These are phyloP conservation scores for Gossypium davidsonii DNA, from an alignment of 441 rosid genomes.

Conservation along the genomic window DNA sequence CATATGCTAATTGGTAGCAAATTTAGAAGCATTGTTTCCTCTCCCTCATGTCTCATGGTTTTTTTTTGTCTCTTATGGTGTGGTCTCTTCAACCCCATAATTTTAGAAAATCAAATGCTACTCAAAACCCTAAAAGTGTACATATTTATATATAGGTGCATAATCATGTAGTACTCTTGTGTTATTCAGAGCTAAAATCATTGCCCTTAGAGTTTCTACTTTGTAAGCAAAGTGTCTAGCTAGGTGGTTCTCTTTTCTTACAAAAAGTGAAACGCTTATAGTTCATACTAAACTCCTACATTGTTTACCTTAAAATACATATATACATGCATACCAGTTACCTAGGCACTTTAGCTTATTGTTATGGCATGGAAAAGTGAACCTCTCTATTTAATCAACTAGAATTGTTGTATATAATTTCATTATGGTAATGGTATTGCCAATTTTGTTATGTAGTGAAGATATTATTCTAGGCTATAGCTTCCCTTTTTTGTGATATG, in stretches of 20 bases:
- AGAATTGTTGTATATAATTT: too few relatives aligned
- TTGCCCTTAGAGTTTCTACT: slow-evolving; percentile 12
- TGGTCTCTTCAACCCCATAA: not conserved
- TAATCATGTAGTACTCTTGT: not conserved
- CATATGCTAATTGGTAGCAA: not conserved
- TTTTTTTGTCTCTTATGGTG: too few relatives aligned
- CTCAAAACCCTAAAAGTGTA: not conserved
- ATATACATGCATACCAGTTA: too few relatives aligned
- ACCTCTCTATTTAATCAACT: not conserved
- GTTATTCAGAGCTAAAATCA: slow-evolving; percentile 18
- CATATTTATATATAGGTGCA: not conserved
- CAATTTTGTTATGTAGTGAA: not conserved
- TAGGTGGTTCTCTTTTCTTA: not conserved
- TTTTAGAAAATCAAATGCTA: not conserved
- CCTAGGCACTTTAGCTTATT: not conserved
- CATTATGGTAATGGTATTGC: not conserved
- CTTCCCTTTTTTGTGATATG: slow-evolving; percentile 1
- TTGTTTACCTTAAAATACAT: too few relatives aligned
- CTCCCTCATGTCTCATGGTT: too few relatives aligned
- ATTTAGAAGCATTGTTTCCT: not conserved
- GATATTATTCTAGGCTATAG: too few relatives aligned
- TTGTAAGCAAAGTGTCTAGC: slow-evolving; percentile 7
- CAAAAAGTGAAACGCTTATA: not conserved
- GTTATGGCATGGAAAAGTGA: not conserved
- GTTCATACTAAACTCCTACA: not conserved